A percentile compares a stretch with the other conserved stretches of the same genome.
These are phyloP conservation scores for Saraca asoca DNA, from an alignment of 331 rosid genomes.

Conservation along the genomic window DNA sequence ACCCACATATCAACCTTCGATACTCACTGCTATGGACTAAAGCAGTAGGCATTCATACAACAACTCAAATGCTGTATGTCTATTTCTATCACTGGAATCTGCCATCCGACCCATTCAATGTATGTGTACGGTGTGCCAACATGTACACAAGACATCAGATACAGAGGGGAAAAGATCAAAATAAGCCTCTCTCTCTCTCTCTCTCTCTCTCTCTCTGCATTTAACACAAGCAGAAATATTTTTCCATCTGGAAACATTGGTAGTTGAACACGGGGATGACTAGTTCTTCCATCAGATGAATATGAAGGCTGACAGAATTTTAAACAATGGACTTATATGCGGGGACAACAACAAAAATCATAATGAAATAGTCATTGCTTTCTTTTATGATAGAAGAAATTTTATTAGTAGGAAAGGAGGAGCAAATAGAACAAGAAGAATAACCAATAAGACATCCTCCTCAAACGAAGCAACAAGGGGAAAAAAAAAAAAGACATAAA, in stretches of 20 bases:
- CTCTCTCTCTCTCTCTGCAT: neutral
- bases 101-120: neutral
- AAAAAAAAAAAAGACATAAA: no score
- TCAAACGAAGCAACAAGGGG: no score
- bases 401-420: no score
- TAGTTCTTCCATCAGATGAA: neutral
- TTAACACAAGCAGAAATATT: neutral
- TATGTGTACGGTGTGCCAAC: neutral
- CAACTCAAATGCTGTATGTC: neutral
- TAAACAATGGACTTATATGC: neutral
- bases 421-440: no score
- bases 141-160: neutral
- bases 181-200: neutral
- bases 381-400: no score
- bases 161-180: neutral
- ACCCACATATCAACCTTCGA: neutral
- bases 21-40: no score
- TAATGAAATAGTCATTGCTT: neutral
- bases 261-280: slow-evolving; percentile 6
- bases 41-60: neutral
- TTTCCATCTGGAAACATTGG: neutral
- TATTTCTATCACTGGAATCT: slow-evolving; percentile 6
- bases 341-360: neutral
- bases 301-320: neutral
- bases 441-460: no score